These are phyloP conservation scores for Peronospora destructor DNA, from an alignment of 352 stramenopile species.

Conservation along the genomic window DNA sequence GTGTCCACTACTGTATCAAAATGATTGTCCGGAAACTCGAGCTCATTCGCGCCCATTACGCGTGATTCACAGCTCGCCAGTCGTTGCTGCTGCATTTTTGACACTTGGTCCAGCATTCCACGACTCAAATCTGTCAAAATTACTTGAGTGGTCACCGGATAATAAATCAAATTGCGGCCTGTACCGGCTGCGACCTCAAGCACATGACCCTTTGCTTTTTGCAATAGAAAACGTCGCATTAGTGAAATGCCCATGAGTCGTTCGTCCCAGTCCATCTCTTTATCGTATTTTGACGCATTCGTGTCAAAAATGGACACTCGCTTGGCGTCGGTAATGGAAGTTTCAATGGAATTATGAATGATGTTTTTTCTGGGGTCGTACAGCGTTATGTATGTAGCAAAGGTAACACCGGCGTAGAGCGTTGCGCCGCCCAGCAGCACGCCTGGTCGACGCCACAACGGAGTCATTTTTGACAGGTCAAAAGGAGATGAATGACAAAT, in stretches of 20 bases:
- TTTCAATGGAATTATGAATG: conserved; percentile 15
- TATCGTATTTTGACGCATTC: conserved; percentile 70
- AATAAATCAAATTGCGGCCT: conserved; percentile 90
- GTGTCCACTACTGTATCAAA: conserved; percentile 96
- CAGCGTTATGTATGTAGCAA: conserved; percentile 62
- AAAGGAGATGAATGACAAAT: neutral
- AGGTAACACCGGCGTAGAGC: conserved; percentile 51
- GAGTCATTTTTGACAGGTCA: conserved; percentile 17
- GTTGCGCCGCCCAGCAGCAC: conserved; percentile 47
- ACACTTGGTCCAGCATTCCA: conserved; percentile 67
- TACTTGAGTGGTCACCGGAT: conserved; percentile 42
- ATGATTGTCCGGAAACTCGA: conserved; percentile 57
- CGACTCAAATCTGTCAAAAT: conserved; percentile 69
- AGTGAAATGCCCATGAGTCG: conserved; percentile 71
- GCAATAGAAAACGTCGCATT: conserved; percentile 76
- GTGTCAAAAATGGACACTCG: conserved; percentile 61
- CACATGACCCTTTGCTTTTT: conserved; percentile 59
- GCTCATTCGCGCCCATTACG: conserved; percentile 52
- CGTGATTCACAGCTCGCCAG: conserved; percentile 29
- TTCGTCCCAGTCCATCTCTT: conserved; percentile 76
- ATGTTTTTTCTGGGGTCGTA: conserved; percentile 48
- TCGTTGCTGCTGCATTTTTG: conserved; percentile 14
- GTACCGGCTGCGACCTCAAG: conserved; percentile 94
- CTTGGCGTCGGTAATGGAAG: conserved; percentile 39
- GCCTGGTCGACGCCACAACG: conserved; percentile 38